Conservation (phyloP, 2,329 filamentous ascomycete genomes). For the Aspergillus ochraceus region DNA sequence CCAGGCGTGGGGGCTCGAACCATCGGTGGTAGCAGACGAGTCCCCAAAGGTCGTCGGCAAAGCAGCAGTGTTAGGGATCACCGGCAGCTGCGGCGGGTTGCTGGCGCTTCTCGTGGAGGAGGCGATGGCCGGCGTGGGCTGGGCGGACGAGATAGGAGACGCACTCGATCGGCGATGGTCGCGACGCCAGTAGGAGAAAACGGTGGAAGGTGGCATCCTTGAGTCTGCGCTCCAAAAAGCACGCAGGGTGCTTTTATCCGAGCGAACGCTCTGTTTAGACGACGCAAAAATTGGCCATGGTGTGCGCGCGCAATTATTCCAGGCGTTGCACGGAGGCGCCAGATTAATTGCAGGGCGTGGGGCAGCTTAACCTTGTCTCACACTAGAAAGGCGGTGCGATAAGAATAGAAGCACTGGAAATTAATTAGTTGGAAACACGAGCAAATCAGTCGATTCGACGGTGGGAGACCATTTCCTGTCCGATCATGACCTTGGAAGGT, state of each 20-base stretch:
- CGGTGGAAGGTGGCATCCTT: slow-evolving; percentile 38
- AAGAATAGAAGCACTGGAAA: not conserved
- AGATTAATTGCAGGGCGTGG: slow-evolving; percentile 6
- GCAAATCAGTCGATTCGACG: no score
- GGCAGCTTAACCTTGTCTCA: slow-evolving; percentile 8
- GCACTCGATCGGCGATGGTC: slow-evolving; percentile 38
- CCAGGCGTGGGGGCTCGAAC: slow-evolving; percentile 19
- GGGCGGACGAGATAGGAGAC: slow-evolving; percentile 26
- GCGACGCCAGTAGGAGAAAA: slow-evolving; percentile 43
- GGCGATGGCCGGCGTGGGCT: slow-evolving; percentile 22
- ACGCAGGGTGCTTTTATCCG: slow-evolving; percentile 17
- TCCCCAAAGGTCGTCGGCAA: slow-evolving; percentile 29
- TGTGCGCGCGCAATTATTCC: not conserved
- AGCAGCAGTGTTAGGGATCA: slow-evolving; percentile 29
- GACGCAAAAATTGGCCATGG: slow-evolving; percentile 14
- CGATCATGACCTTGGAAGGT: not conserved
- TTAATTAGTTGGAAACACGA: not conserved
- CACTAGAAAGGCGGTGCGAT: slow-evolving; percentile 1
- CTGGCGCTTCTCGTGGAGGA: slow-evolving; percentile 25
- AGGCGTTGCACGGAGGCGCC: slow-evolving; percentile 3
- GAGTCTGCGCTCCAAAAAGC: slow-evolving; percentile 10
- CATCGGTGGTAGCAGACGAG: slow-evolving; percentile 18
- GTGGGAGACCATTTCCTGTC: not conserved
- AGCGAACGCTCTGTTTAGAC: slow-evolving; percentile 16
- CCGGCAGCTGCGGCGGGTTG: slow-evolving; percentile 34